Conservation (phyloP, 768 basidiomycete genomes). For the Amylocystis lapponica region DNA sequence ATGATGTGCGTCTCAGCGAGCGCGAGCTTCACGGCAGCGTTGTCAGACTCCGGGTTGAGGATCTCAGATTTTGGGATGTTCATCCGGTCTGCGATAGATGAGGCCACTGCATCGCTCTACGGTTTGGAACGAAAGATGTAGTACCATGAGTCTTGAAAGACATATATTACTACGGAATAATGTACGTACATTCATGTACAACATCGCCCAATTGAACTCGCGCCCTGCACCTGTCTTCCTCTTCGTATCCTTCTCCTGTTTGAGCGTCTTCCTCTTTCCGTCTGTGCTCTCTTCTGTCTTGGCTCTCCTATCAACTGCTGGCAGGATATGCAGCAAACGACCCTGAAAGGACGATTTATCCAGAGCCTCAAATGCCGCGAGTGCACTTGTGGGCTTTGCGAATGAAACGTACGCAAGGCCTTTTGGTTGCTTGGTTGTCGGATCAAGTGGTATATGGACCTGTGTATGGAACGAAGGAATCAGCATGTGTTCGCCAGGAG, state of each 20-base stretch:
- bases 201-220: conserved; percentile 88
- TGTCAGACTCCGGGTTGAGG: conserved; percentile 75
- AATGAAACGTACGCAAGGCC: conserved; percentile 63
- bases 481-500: neutral
- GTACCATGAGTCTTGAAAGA: conserved; percentile 13
- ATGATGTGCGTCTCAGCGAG: conserved; percentile 96
- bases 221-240: conserved; percentile 65
- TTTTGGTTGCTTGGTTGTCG: conserved; percentile 41
- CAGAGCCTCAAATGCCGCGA: conserved; percentile 69
- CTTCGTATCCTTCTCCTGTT: conserved; percentile 51
- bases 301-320: conserved; percentile 65
- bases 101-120: conserved; percentile 92
- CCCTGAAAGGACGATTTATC: conserved; percentile 90
- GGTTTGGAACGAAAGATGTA: conserved; percentile 7
- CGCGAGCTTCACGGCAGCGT: conserved; percentile 90
- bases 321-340: conserved; percentile 83
- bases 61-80: conserved; percentile 83
- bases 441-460: conserved; percentile 54
- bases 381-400: conserved; percentile 37
- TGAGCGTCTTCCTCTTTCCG: conserved; percentile 48
- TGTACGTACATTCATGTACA: conserved; percentile 93
- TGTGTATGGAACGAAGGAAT: conserved; percentile 18
- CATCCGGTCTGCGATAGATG: conserved; percentile 87
- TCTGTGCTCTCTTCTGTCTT: conserved; percentile 37
- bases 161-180: conserved; percentile 19